These are phyloP conservation scores for Trichoderma sp. DNA, from an alignment of 2,329 filamentous ascomycete genomes.

Conservation along the genomic window DNA sequence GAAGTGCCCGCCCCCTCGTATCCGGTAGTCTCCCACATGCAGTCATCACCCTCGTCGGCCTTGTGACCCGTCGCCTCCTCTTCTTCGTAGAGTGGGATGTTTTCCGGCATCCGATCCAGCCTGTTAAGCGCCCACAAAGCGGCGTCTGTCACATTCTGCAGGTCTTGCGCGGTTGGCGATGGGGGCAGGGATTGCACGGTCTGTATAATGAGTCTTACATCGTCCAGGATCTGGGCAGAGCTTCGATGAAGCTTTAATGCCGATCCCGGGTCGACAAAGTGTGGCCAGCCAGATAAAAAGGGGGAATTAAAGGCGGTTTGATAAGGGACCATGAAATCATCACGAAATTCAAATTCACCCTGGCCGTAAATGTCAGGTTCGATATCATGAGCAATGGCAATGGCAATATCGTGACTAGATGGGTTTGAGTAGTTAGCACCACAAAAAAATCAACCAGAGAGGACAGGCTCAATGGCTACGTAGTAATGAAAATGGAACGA, in stretches of 20 bases:
- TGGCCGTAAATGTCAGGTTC: constrained; percentile 42
- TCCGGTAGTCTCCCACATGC: constrained; percentile 12
- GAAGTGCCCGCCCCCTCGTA: constrained; percentile 14
- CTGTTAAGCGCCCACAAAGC: constrained; percentile 42
- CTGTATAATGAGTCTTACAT: constrained; percentile 48
- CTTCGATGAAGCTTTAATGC: constrained; percentile 44
- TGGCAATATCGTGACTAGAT: constrained; percentile 45
- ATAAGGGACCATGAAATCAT: constrained; percentile 40
- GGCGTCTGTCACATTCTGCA: constrained; percentile 39
- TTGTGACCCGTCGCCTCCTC: neutral
- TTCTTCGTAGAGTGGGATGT: constrained; percentile 8
- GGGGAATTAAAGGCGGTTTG: constrained; percentile 49
- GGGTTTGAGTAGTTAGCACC: constrained; percentile 21
- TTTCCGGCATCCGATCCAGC: constrained; percentile 34
- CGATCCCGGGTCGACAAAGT: constrained; percentile 43
- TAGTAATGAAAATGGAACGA: neutral
- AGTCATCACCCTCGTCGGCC: constrained; percentile 5
- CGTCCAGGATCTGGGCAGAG: constrained; percentile 51
- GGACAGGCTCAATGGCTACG: neutral
- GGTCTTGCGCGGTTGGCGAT: constrained; percentile 35
- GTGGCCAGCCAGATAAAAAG: constrained; percentile 42
- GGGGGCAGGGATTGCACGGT: constrained; percentile 42
- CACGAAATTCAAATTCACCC: constrained; percentile 42
- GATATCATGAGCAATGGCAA: constrained; percentile 49
- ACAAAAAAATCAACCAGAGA: neutral